Percentiles rank a stretch among this genome's conserved stretches.
Conservation (phyloP, 306 rosid species). For the Dalbergia cochinchinensis region DNA sequence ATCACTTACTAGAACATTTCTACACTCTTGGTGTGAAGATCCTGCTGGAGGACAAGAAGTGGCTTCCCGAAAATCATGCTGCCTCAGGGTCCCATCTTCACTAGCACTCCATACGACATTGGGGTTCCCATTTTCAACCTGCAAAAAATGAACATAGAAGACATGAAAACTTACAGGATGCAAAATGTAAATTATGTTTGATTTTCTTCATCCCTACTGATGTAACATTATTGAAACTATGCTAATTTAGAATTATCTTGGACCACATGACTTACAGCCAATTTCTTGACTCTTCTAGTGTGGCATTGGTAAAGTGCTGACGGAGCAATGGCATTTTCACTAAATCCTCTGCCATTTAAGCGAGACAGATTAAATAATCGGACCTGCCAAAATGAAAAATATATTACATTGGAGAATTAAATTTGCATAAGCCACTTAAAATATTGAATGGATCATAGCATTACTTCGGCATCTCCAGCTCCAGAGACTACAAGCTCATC, state of each 20-base stretch:
- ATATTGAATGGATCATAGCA: slow-evolving; percentile 34
- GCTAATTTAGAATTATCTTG: slow-evolving; percentile 36
- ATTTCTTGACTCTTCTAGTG: slow-evolving; percentile 90
- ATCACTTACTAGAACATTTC: slow-evolving; percentile 78
- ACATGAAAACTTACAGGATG: slow-evolving; percentile 38
- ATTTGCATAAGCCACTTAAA: slow-evolving; percentile 13
- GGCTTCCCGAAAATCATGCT: slow-evolving; percentile 94
- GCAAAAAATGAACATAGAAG: slow-evolving; percentile 44
- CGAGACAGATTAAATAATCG: slow-evolving; percentile 86
- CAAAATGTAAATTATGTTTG: neutral
- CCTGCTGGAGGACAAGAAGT: slow-evolving; percentile 90
- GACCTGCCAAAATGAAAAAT: slow-evolving; percentile 66
- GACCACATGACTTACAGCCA: slow-evolving; percentile 80
- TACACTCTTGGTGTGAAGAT: slow-evolving; percentile 91
- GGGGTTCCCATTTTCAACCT: slow-evolving; percentile 98
- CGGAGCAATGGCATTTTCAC: slow-evolving; percentile 67
- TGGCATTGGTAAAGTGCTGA: slow-evolving; percentile 84
- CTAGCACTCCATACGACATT: slow-evolving; percentile 99
- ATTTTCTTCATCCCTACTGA: slow-evolving; percentile 27
- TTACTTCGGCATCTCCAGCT: slow-evolving; percentile 98
- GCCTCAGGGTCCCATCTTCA: slow-evolving; percentile 99
- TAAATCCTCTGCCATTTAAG: slow-evolving; percentile 63
- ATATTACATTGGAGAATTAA: slow-evolving; percentile 30
- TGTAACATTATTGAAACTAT: slow-evolving; percentile 29
- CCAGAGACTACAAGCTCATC: slow-evolving; percentile 97